Base-by-base conservation (phyloP, 2,329 filamentous ascomycete genomes). In the Boeremia exigua region DNA sequence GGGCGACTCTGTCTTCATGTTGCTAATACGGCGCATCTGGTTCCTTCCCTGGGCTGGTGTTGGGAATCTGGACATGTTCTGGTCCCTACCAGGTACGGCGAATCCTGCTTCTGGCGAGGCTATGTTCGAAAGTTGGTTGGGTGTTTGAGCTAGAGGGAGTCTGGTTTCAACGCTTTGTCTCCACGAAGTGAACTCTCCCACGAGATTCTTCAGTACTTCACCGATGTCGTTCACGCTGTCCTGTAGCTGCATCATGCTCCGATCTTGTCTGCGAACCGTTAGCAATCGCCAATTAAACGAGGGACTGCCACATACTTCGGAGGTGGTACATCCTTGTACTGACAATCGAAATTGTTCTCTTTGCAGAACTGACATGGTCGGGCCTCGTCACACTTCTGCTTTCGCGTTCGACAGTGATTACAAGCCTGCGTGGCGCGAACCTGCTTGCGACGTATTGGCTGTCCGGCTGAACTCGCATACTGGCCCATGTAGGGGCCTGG, bases 311-410 rank as follows among this genome's bases (percentile, higher is more conserved):
- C 89, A 74, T 82, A 96, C 91, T 96, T 94, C 71, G 96, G 95
- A 14, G 92, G 92, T 19, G 92, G 90, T 6, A 95, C 89, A 70
- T 97, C 93, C 62, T 93, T 88, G 75, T 97, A 98, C 75, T 91
- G 88, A 79, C 95, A 99, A 48, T 87, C 83, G 29, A 92, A 83
- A 62, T 85, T 88, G 72, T 96, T 96, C 65, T 98, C 93, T 67
- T 89, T 89, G 74, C 95, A 99, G 67, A 87, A 86, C 49, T 72
- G 68, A 55, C 75, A 78, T 6, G 75, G 75, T 38, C 73, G 65
- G 12, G 69, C 66, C 60, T 78, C 75, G 59, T 77, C 75, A 54
- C 75, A 78, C 54, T 77, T 78, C 55, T 77, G 75, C 58, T 77
- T 77, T 33, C 75, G 72, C 43, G 70, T 64, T 49, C 75, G 72